Evolutionary conservation across 2,329 filamentous ascomycete genomes (phyloP).

Genomic region (Colletotrichum tanaceti): DNA sequence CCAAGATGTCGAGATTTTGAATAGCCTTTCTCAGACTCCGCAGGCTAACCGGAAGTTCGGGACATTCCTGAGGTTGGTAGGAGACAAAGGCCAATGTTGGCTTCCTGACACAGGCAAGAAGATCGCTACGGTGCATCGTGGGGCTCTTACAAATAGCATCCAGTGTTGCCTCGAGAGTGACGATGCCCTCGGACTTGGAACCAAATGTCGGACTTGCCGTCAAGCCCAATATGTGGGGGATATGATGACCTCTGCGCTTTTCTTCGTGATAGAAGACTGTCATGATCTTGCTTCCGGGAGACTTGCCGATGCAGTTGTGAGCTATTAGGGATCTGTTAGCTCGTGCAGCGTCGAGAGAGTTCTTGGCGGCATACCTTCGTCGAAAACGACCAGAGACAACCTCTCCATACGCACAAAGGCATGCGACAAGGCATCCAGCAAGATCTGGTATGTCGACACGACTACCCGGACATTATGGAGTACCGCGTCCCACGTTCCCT

Average conservation of each 20-base stretch:
- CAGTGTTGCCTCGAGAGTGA: conserved; percentile 75
- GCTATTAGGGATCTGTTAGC: conserved; percentile 58
- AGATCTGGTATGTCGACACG: conserved; percentile 80
- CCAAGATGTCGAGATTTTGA: conserved; percentile 61
- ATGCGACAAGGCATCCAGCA: conserved; percentile 79
- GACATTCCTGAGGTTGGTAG: conserved; percentile 46
- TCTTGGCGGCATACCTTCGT: conserved; percentile 72
- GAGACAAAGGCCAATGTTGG: conserved; percentile 63
- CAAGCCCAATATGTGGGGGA: conserved; percentile 80
- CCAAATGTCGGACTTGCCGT: conserved; percentile 82
- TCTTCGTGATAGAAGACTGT: conserved; percentile 72
- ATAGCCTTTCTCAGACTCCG: conserved; percentile 56
- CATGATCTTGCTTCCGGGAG: conserved; percentile 79
- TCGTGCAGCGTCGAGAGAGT: background rate
- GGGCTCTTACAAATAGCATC: conserved; percentile 78
- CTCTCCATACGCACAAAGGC: conserved; percentile 75
- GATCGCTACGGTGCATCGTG: conserved; percentile 73
- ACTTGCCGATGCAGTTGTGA: conserved; percentile 76
- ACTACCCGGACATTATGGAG: conserved; percentile 76
- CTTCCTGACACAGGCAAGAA: conserved; percentile 75
- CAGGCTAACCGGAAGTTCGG: conserved; percentile 53
- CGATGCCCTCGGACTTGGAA: conserved; percentile 65
- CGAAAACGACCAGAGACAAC: conserved; percentile 79
- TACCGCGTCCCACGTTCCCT: conserved; percentile 73
- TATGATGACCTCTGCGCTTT: conserved; percentile 50